Percentiles rank a stretch among this genome's conserved stretches.
These are phyloP conservation scores for Moesziomyces antarcticus DNA, from an alignment of 1,284 basidiomycete species.

Conservation along the genomic window DNA sequence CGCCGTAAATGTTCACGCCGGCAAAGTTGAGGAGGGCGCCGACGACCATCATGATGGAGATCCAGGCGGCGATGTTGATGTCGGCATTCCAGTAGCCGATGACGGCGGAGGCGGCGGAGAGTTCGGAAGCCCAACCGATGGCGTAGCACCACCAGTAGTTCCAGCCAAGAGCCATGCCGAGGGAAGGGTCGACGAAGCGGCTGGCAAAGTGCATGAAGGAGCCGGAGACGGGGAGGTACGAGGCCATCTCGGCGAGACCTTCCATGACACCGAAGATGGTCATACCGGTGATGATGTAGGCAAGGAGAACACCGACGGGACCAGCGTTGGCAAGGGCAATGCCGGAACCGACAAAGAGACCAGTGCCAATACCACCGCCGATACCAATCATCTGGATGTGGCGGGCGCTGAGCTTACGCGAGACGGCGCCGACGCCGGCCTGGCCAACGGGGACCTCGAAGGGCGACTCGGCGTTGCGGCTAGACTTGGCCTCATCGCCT, in stretches of 20 bases:
- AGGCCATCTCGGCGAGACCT: slow-evolving; percentile 60
- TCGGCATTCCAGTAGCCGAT: slow-evolving; percentile 64
- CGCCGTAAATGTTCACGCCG: slow-evolving; percentile 69
- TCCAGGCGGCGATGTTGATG: slow-evolving; percentile 56
- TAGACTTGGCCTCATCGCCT: slow-evolving; percentile 22
- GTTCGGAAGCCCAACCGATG: slow-evolving; percentile 61
- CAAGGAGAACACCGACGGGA: slow-evolving; percentile 56
- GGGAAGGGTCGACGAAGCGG: slow-evolving; percentile 74
- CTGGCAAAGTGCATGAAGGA: slow-evolving; percentile 59
- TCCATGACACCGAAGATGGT: slow-evolving; percentile 58
- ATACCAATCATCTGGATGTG: slow-evolving; percentile 60
- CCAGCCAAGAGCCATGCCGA: slow-evolving; percentile 74
- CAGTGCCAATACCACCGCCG: slow-evolving; percentile 62
- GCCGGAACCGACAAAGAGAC: slow-evolving; percentile 61
- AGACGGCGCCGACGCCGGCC: slow-evolving; percentile 35
- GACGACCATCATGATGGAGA: slow-evolving; percentile 55
- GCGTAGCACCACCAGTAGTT: slow-evolving; percentile 63
- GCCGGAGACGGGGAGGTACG: slow-evolving; percentile 59
- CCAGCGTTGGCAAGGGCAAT: slow-evolving; percentile 52
- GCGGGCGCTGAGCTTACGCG: slow-evolving; percentile 36
- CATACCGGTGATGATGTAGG: slow-evolving; percentile 57
- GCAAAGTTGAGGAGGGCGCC: slow-evolving; percentile 56
- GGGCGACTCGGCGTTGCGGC: slow-evolving; percentile 19
- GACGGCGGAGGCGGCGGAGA: slow-evolving; percentile 69
- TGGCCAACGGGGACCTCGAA: slow-evolving; percentile 40